These are phyloP conservation scores for Neurospora sp. DNA, from an alignment of 2,329 filamentous ascomycete species.

Conservation along the genomic window DNA sequence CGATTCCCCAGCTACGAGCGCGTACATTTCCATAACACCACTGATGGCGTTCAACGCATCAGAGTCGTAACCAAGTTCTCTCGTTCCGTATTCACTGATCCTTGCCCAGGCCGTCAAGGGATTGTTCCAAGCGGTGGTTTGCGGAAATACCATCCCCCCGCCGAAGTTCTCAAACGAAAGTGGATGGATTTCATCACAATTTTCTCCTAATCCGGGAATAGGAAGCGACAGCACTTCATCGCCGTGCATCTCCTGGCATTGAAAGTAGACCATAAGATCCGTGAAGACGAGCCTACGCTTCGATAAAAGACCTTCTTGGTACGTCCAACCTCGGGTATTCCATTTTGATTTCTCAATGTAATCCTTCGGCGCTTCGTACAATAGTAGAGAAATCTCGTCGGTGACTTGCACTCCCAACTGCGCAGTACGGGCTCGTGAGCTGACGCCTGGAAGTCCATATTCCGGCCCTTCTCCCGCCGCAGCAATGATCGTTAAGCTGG, in stretches of 20 bases:
- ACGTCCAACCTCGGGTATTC: background rate
- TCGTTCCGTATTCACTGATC: background rate
- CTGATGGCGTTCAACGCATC: background rate
- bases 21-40: background rate
- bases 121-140: background rate
- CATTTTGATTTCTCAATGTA: background rate
- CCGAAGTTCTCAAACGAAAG: background rate
- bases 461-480: constrained; percentile 25
- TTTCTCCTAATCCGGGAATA: background rate
- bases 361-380: background rate
- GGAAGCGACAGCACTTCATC: background rate
- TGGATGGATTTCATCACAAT: background rate
- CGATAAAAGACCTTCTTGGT: background rate
- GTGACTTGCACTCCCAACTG: background rate
- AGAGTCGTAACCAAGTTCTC: background rate
- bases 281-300: background rate
- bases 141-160: background rate
- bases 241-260: background rate
- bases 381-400: background rate
- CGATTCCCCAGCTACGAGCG: background rate
- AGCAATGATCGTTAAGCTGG: constrained; percentile 29
- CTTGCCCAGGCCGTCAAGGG: background rate
- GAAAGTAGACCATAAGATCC: background rate
- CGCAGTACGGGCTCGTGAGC: background rate
- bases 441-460: constrained; percentile 26